Percentiles rank a stretch among this genome's conserved stretches.
These are phyloP conservation scores for Xeromyces bisporus DNA, from an alignment of 495 filamentous ascomycete genomes.

Conservation along the genomic window DNA sequence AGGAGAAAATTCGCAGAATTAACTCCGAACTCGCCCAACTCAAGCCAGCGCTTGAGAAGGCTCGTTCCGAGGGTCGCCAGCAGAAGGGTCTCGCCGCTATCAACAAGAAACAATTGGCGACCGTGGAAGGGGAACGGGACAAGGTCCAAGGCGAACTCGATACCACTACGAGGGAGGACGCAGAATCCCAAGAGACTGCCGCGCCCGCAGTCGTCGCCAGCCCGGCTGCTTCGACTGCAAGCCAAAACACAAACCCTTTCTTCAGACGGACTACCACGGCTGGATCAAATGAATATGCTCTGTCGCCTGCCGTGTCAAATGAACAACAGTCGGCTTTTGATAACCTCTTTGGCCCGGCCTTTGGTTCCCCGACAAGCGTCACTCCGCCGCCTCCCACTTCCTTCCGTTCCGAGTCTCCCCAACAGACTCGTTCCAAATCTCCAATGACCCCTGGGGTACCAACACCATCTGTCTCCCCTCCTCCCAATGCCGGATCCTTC, in stretches of 20 bases:
- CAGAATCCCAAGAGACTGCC: constrained; percentile 19
- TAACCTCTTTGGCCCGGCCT: constrained; percentile 71
- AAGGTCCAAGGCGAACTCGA: constrained; percentile 66
- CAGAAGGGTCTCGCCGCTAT: constrained; percentile 93
- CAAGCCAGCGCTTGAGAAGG: constrained; percentile 77
- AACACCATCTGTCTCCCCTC: constrained; percentile 47
- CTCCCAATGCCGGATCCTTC: constrained; percentile 27
- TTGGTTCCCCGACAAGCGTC: constrained; percentile 28
- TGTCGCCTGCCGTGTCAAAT: constrained; percentile 24
- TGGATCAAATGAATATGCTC: constrained; percentile 39
- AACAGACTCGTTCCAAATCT: constrained; percentile 17
- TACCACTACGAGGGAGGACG: constrained; percentile 41
- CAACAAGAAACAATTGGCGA: constrained; percentile 91
- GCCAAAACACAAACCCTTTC: constrained; percentile 76
- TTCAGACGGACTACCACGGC: constrained; percentile 57
- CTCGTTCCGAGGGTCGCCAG: constrained; percentile 74
- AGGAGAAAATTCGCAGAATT: constrained; percentile 67
- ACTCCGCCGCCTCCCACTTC: constrained; percentile 44
- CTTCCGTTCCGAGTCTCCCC: constrained; percentile 44
- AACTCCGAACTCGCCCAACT: constrained; percentile 70
- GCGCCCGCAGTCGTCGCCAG: constrained; percentile 36
- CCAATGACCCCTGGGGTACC: constrained; percentile 26
- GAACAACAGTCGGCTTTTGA: constrained; percentile 62
- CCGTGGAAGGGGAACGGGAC: constrained; percentile 72
- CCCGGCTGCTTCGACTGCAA: constrained; percentile 56